These are phyloP conservation scores for Kwoniella pini DNA, from an alignment of 768 basidiomycete species.

Conservation along the genomic window DNA sequence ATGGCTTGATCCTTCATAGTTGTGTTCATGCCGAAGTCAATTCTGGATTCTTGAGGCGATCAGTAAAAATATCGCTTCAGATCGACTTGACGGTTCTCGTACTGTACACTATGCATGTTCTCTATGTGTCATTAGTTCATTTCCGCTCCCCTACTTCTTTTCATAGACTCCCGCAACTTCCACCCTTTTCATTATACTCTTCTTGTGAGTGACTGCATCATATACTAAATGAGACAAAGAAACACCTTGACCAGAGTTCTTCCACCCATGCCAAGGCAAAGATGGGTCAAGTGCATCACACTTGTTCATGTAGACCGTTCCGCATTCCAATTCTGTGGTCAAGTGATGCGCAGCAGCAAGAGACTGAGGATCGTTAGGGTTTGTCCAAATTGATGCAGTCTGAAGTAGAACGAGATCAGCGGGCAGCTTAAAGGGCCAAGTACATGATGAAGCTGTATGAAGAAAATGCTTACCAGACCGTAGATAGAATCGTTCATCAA, in stretches of 20 bases:
- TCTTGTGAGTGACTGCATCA: conserved; percentile 52
- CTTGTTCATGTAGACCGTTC: conserved; percentile 93
- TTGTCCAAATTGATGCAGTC: conserved; percentile 94
- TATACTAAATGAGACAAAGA: conserved; percentile 72
- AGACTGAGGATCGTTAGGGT: conserved; percentile 65
- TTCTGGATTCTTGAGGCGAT: too few relatives aligned
- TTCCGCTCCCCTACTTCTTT: too few relatives aligned
- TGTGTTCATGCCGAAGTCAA: too few relatives aligned
- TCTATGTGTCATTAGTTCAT: too few relatives aligned
- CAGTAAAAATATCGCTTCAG: too few relatives aligned
- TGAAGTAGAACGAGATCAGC: too few relatives aligned
- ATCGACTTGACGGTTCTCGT: too few relatives aligned
- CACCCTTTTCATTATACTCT: conserved; percentile 52
- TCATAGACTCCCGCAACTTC: conserved; percentile 12
- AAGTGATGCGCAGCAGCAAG: conserved; percentile 68
- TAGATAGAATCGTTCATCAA: conserved; percentile 98
- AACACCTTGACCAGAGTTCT: conserved; percentile 87
- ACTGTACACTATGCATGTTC: too few relatives aligned
- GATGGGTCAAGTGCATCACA: conserved; percentile 89
- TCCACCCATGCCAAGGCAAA: conserved; percentile 90
- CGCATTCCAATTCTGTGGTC: conserved; percentile 73
- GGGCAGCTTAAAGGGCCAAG: too few relatives aligned
- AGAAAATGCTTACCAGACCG: conserved; percentile 62
- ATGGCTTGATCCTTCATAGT: too few relatives aligned
- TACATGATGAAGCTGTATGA: neutral